These are phyloP conservation scores for Claviceps africana DNA, from an alignment of 2,329 filamentous ascomycete species.

Conservation along the genomic window DNA sequence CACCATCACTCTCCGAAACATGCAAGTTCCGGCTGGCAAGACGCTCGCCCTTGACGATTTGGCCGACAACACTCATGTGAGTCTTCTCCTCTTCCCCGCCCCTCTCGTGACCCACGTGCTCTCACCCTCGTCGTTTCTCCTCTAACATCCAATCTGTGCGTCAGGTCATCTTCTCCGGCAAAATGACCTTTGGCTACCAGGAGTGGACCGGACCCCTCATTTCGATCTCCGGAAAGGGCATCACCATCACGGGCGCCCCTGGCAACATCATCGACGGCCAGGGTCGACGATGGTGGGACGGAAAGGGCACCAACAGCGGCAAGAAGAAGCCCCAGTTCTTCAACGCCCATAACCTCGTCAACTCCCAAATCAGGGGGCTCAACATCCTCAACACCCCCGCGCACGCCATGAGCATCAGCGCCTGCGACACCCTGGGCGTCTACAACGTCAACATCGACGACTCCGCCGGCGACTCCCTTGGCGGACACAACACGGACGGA, in stretches of 20 bases:
- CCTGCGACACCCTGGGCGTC: neutral
- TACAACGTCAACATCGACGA: constrained; percentile 1
- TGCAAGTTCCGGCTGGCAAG: neutral
- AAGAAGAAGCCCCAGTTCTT: constrained; percentile 51
- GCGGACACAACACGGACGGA: constrained; percentile 1
- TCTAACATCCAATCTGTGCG: no score
- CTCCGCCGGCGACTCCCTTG: neutral
- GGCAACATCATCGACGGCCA: constrained; percentile 37
- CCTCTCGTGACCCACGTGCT: no score
- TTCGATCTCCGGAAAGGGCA: neutral
- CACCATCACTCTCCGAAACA: neutral
- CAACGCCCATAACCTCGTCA: constrained; percentile 27
- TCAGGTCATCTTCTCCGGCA: neutral
- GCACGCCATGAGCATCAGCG: neutral
- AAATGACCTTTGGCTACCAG: neutral
- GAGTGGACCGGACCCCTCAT: neutral
- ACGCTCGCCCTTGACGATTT: neutral
- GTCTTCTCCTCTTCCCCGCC: no score
- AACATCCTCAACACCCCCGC: neutral
- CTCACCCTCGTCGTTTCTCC: no score
- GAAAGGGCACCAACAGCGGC: constrained; percentile 42
- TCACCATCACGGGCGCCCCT: neutral
- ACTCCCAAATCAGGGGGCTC: neutral
- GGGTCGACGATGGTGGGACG: constrained; percentile 47
- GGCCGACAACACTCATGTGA: neutral